These are phyloP conservation scores for Teratosphaeria epicoccoides DNA, from an alignment of 2,329 filamentous ascomycete genomes.

Conservation along the genomic window DNA sequence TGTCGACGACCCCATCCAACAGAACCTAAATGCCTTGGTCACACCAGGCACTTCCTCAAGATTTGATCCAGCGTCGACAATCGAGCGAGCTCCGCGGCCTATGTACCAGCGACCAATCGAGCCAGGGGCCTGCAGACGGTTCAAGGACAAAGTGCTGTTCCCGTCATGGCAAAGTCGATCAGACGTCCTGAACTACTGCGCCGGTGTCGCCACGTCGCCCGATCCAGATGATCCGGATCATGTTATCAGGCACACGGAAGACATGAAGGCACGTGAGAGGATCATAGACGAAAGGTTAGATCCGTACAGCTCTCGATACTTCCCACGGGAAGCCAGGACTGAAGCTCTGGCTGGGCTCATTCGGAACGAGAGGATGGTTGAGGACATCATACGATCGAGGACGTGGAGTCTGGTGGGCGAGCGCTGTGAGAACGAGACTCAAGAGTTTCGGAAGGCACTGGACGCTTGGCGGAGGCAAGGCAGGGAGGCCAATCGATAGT, in stretches of 20 bases:
- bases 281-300: slow-evolving; percentile 82
- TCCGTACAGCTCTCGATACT: slow-evolving; percentile 79
- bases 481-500: not conserved
- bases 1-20: slow-evolving; percentile 86
- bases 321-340: slow-evolving; percentile 67
- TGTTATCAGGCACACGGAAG: slow-evolving; percentile 58
- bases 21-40: slow-evolving; percentile 81
- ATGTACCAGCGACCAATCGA: slow-evolving; percentile 45
- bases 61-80: slow-evolving; percentile 74
- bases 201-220: slow-evolving; percentile 72
- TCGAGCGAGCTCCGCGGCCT: slow-evolving; percentile 46
- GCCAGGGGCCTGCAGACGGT: slow-evolving; percentile 52
- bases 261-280: slow-evolving; percentile 56
- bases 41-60: slow-evolving; percentile 55
- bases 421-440: slow-evolving; percentile 53
- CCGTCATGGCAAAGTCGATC: slow-evolving; percentile 77
- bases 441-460: slow-evolving; percentile 54
- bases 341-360: slow-evolving; percentile 65
- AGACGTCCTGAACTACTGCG: slow-evolving; percentile 81
- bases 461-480: slow-evolving; percentile 42
- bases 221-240: slow-evolving; percentile 79
- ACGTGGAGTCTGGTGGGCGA: slow-evolving; percentile 73
- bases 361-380: slow-evolving; percentile 64
- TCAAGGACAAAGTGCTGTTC: slow-evolving; percentile 71
- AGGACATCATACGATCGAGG: slow-evolving; percentile 66